Conservation (phyloP, 495 filamentous ascomycete genomes). For the Aspergillus sclerotioniger region DNA sequence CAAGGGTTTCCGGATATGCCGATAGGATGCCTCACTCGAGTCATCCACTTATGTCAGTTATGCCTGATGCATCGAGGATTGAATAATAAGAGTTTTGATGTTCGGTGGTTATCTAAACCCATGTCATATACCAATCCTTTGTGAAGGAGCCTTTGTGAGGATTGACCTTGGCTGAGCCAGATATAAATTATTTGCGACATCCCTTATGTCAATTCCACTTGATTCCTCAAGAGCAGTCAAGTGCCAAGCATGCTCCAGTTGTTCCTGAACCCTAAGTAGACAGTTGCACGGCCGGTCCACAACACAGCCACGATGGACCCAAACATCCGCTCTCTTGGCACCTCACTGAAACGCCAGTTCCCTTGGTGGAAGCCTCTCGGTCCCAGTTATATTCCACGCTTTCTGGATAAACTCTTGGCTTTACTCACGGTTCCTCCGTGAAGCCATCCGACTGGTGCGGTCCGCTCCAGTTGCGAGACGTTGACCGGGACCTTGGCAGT, state of each 20-base stretch:
- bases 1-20: too few relatives aligned
- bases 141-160: too few relatives aligned
- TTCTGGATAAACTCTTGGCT: neutral
- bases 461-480: neutral
- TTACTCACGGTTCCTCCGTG: neutral
- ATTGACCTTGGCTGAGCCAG: too few relatives aligned
- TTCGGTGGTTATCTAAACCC: too few relatives aligned
- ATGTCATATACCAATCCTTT: too few relatives aligned
- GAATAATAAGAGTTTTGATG: too few relatives aligned
- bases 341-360: constrained; percentile 19
- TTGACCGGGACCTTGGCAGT: neutral
- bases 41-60: too few relatives aligned
- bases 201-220: neutral
- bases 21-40: too few relatives aligned
- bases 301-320: constrained; percentile 5
- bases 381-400: constrained; percentile 15
- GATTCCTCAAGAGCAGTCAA: neutral
- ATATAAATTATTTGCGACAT: too few relatives aligned
- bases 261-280: neutral
- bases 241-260: neutral
- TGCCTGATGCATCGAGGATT: too few relatives aligned
- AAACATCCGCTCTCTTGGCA: constrained; percentile 14
- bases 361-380: constrained; percentile 23
- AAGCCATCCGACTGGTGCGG: neutral
- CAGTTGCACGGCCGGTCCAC: neutral